phyloP scores from a whole-genome alignment of 169 alveolate species.

The Plasmodium malariae region DNA sequence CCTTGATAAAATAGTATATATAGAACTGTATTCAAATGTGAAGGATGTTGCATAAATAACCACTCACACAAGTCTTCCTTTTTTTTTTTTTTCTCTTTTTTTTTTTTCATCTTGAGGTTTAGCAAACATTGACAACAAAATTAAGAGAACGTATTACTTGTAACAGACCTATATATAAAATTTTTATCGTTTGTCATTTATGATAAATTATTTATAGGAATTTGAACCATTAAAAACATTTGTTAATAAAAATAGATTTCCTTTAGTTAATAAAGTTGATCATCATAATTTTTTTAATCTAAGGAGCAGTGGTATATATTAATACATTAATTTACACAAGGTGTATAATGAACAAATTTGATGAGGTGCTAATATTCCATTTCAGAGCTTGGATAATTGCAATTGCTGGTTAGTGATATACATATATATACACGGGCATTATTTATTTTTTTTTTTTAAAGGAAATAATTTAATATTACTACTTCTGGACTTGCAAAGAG shows the following conservation, averaged over 20 bases:
- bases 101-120: neutral
- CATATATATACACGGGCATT: too few relatives aligned
- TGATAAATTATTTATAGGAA: constrained; percentile 24
- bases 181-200: neutral
- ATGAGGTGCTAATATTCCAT: too few relatives aligned
- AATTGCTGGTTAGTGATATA: too few relatives aligned
- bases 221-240: constrained; percentile 28
- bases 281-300: constrained; percentile 41
- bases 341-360: too few relatives aligned
- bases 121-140: neutral
- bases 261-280: constrained; percentile 55
- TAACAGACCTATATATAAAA: neutral
- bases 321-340: neutral
- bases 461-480: constrained; percentile 69
- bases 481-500: constrained; percentile 38
- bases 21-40: neutral
- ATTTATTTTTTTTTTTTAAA: constrained; percentile 9
- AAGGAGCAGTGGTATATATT: constrained; percentile 54
- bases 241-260: constrained; percentile 62
- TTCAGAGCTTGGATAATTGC: too few relatives aligned
- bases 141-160: neutral
- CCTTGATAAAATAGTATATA: constrained; percentile 2
- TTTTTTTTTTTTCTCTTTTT: neutral
- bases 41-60: neutral
- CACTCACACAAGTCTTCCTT: neutral